Evolutionary conservation across 163 green algal genomes (phyloP), one percentile per base, ranked within the genome.

Genomic region (Volvox carteri): DNA sequence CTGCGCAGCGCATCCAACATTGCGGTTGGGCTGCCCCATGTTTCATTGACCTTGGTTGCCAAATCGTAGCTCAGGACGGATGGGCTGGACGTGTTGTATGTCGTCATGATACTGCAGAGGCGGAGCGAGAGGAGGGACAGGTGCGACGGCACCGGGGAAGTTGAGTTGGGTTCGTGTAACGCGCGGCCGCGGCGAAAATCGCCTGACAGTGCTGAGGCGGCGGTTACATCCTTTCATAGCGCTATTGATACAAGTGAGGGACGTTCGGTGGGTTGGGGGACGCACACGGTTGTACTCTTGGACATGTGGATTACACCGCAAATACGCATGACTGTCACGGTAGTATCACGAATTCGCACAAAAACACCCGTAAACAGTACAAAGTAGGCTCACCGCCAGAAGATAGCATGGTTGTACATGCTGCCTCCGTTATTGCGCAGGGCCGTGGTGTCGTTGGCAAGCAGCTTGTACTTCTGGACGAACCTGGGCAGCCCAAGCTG

Each of bases 321-420:
- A n/a, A n/a, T n/a, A n/a, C n/a, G n/a, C n/a, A n/a, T n/a, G n/a
- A n/a, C n/a, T n/a, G n/a, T n/a, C n/a, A n/a, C n/a, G n/a, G n/a
- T n/a, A n/a, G n/a, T n/a, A n/a, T n/a, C n/a, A n/a, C n/a, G n/a
- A n/a, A n/a, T n/a, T n/a, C n/a, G n/a, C n/a, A n/a, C n/a, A n/a
- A n/a, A n/a, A n/a, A n/a, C n/a, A n/a, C n/a, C n/a, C n/a, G n/a
- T n/a, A n/a, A n/a, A n/a, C n/a, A n/a, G n/a, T n/a, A n/a, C n/a
- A n/a, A n/a, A n/a, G n/a, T n/a, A n/a, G n/a, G n/a, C 81, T 70
- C 48, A 87, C 81, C 48, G 92, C 97, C 97, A 99, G 90, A 99
- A 99, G 52, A 98, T 94, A 21, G 90, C 95, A 90, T 99, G 97
- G 91, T 99, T 99, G 52, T 97, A 81, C 91, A 97, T 95, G 78